A percentile compares a stretch with the other conserved stretches of the same genome.
These are phyloP conservation scores for Baorangia bicolor DNA, from an alignment of 768 basidiomycete species.

Conservation along the genomic window DNA sequence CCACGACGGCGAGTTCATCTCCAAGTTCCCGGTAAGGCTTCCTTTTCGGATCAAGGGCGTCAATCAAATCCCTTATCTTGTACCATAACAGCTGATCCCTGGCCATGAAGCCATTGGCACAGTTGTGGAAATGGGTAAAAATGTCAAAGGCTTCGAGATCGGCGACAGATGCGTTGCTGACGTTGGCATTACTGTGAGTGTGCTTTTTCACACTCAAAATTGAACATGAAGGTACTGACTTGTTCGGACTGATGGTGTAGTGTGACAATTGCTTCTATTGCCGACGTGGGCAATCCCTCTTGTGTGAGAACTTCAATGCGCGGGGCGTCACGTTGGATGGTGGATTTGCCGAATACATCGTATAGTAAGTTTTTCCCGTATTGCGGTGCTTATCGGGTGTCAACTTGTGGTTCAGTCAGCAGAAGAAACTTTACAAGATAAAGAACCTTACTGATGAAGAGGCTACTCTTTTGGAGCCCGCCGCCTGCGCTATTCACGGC, in stretches of 20 bases:
- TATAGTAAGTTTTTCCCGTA: slow-evolving; percentile 53
- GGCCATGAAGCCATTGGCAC: slow-evolving; percentile 76
- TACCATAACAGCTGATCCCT: slow-evolving; percentile 55
- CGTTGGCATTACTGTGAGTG: slow-evolving; percentile 64
- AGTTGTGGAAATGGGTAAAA: slow-evolving; percentile 72
- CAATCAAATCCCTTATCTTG: slow-evolving; percentile 17
- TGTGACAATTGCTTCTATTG: slow-evolving; percentile 89
- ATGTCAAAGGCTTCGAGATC: slow-evolving; percentile 70
- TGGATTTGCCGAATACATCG: slow-evolving; percentile 88
- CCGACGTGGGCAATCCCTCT: slow-evolving; percentile 73
- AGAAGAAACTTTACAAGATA: slow-evolving; percentile 84
- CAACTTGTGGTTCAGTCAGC: slow-evolving; percentile 39
- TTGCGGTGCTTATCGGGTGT: background rate
- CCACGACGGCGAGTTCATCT: slow-evolving; percentile 64
- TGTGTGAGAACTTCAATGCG: slow-evolving; percentile 84
- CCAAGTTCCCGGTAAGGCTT: slow-evolving; percentile 50
- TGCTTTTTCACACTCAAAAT: background rate
- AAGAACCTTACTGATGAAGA: slow-evolving; percentile 86
- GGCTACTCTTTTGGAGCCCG: slow-evolving; percentile 85
- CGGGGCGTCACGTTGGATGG: slow-evolving; percentile 80
- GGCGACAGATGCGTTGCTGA: slow-evolving; percentile 89
- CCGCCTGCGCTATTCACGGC: slow-evolving; percentile 89
- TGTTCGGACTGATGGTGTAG: slow-evolving; percentile 34
- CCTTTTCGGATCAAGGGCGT: slow-evolving; percentile 19
- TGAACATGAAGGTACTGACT: background rate